phyloP scores from a whole-genome alignment of 805 yeast genomes.

The Lachancea kluyveri region DNA sequence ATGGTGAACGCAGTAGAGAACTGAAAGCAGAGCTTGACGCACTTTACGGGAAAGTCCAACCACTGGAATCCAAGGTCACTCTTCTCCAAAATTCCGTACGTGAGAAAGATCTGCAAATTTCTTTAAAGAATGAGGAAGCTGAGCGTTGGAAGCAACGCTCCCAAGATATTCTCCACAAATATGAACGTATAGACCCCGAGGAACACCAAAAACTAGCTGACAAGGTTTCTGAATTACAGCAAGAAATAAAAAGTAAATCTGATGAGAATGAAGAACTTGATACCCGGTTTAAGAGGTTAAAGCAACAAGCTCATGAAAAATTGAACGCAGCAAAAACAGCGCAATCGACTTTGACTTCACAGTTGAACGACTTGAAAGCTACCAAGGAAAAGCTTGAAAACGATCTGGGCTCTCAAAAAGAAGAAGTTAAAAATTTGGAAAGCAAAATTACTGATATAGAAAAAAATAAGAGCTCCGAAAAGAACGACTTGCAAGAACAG shows the following conservation, averaged over 20 bases:
- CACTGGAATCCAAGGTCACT: constrained; percentile 37
- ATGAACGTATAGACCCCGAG: constrained; percentile 42
- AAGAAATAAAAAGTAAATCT: constrained; percentile 15
- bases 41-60: constrained; percentile 34
- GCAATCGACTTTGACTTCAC: constrained; percentile 34
- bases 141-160: constrained; percentile 54
- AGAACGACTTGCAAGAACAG: constrained; percentile 10
- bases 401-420: constrained; percentile 11
- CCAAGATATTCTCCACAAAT: constrained; percentile 40
- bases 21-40: constrained; percentile 37
- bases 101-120: constrained; percentile 45
- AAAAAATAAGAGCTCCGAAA: constrained; percentile 1
- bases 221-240: constrained; percentile 18
- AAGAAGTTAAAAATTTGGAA: constrained; percentile 11
- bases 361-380: constrained; percentile 28
- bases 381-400: constrained; percentile 33
- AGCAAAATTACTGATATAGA: constrained; percentile 6
- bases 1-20: constrained; percentile 26
- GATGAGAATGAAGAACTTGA: constrained; percentile 31
- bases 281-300: constrained; percentile 28
- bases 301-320: constrained; percentile 32
- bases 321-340: constrained; percentile 26
- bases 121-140: constrained; percentile 44
- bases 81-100: constrained; percentile 37
- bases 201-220: constrained; percentile 36